Percentiles rank a stretch among this genome's conserved stretches.
These are phyloP conservation scores for Leccinum subatratum DNA, from an alignment of 1,284 basidiomycete species.

Conservation along the genomic window DNA sequence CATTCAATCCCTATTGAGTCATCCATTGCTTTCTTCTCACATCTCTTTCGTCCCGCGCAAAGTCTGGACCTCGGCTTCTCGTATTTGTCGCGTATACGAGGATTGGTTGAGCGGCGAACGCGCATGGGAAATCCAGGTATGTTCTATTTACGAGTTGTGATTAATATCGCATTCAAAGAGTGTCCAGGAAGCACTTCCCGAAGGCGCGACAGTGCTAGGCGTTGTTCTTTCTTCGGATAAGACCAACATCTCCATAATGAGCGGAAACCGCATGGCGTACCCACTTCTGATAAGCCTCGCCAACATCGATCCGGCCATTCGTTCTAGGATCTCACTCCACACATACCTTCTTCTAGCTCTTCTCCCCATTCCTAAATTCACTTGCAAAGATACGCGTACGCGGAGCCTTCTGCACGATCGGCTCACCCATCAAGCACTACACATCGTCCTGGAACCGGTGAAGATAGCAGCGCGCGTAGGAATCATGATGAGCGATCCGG, in stretches of 20 bases:
- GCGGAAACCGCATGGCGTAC: not conserved
- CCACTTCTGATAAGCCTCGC: not conserved
- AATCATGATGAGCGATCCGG: not conserved
- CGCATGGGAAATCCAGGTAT: conserved; percentile 1
- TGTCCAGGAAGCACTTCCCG: not conserved
- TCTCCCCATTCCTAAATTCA: not conserved
- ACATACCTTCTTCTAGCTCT: not conserved
- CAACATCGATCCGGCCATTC: not conserved
- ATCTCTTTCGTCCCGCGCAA: not conserved
- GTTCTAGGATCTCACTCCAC: not conserved
- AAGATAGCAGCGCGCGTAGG: not conserved
- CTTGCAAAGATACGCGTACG: not conserved
- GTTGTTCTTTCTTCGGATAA: not conserved
- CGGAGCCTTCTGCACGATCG: not conserved
- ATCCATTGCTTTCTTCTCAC: not conserved
- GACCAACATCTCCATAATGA: not conserved
- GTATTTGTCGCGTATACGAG: not conserved
- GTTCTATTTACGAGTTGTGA: not conserved
- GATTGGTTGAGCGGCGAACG: not conserved
- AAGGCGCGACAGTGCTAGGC: not conserved
- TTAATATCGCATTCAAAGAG: not conserved
- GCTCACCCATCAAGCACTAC: not conserved
- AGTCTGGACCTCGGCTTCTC: not conserved
- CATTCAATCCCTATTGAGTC: not conserved
- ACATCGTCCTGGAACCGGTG: not conserved